A percentile compares a stretch with the other conserved stretches of the same genome.
These are phyloP conservation scores for Testicularia cyperi DNA, from an alignment of 1,284 basidiomycete genomes.

Conservation along the genomic window DNA sequence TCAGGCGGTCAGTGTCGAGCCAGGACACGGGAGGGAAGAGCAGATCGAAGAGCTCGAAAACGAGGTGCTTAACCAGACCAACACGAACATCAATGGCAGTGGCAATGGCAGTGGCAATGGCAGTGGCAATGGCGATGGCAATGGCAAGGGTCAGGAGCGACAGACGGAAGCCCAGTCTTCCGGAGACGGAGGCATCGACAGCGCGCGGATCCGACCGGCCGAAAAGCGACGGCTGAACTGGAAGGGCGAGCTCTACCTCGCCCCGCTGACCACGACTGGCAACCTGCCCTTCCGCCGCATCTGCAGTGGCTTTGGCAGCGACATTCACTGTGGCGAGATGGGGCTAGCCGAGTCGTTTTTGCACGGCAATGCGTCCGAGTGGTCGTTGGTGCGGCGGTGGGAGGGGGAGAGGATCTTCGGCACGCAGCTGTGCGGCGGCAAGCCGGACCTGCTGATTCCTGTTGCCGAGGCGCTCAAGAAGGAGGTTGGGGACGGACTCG, in stretches of 20 bases:
- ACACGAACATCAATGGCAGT: too few relatives aligned
- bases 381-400: constrained; percentile 64
- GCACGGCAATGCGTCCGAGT: constrained; percentile 48
- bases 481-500: constrained; percentile 68
- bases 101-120: too few relatives aligned
- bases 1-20: constrained; percentile 67
- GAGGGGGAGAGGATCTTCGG: constrained; percentile 87
- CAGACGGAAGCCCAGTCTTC: constrained; percentile 13
- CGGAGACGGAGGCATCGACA: constrained; percentile 38
- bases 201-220: constrained; percentile 68
- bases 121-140: too few relatives aligned
- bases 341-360: constrained; percentile 60
- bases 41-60: constrained; percentile 49
- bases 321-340: constrained; percentile 94
- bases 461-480: constrained; percentile 79
- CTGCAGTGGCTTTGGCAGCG: constrained; percentile 81
- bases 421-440: constrained; percentile 70
- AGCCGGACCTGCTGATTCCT: constrained; percentile 69
- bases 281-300: constrained; percentile 92
- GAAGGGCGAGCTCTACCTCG: constrained; percentile 82
- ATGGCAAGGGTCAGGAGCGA: too few relatives aligned
- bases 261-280: constrained; percentile 91
- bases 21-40: constrained; percentile 6
- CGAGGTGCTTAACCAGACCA: constrained; percentile 21
- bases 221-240: constrained; percentile 88